Conservation (phyloP, 2,329 filamentous ascomycete genomes). For the Cytospora piceicola region DNA sequence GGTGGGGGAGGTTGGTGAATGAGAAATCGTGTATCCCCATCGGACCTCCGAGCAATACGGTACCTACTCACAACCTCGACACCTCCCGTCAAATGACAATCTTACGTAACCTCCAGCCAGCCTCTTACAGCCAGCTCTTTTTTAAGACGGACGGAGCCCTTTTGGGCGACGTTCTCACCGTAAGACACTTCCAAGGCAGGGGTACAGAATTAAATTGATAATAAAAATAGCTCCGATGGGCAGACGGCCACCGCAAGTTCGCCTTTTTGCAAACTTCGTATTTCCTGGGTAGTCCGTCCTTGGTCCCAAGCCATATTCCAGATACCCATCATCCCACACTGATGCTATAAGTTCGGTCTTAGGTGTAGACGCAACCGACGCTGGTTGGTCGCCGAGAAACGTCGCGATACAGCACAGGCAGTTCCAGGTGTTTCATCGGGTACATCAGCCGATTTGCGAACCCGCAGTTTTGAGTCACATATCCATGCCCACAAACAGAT, state of each 20-base stretch:
- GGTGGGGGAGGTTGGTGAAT: background rate
- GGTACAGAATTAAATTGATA: background rate
- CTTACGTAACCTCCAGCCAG: background rate
- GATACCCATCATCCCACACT: too few relatives aligned
- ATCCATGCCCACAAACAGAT: background rate
- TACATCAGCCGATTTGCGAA: background rate
- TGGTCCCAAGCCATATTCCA: too few relatives aligned
- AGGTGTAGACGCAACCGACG: background rate
- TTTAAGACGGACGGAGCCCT: background rate
- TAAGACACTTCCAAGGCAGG: background rate
- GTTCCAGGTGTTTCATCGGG: too few relatives aligned
- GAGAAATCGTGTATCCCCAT: background rate
- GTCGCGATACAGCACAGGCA: too few relatives aligned
- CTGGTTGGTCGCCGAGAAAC: background rate
- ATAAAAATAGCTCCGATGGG: too few relatives aligned
- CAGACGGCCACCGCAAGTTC: background rate
- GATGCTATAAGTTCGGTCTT: background rate
- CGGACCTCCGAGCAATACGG: slow-evolving; percentile 15
- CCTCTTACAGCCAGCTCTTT: too few relatives aligned
- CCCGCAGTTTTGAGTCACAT: background rate
- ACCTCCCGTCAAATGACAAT: fast-evolving
- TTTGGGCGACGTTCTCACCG: background rate
- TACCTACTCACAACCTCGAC: background rate
- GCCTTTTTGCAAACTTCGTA: background rate
- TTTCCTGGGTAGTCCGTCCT: too few relatives aligned